phyloP scores from a whole-genome alignment of 2,329 filamentous ascomycete genomes.

The Pseudopithomyces chartarum region DNA sequence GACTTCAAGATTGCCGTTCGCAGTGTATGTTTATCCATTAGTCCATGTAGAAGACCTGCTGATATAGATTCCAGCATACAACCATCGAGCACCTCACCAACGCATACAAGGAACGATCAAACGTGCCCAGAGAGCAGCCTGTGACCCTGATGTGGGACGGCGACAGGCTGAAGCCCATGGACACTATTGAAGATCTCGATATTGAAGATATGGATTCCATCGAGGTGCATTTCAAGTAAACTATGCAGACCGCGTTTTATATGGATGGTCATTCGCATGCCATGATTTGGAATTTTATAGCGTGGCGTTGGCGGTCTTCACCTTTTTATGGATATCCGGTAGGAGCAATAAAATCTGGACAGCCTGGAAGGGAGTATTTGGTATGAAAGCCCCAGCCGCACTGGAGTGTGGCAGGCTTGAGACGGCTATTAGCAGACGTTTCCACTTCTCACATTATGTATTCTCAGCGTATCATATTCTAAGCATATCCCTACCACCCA shows the following conservation, averaged over 20 bases:
- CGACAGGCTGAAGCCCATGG: slow-evolving; percentile 40
- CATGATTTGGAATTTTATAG: background rate
- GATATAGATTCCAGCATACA: slow-evolving; percentile 28
- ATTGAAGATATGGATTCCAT: slow-evolving; percentile 45
- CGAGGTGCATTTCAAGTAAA: slow-evolving; percentile 43
- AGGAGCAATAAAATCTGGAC: background rate
- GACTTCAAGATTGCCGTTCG: slow-evolving; percentile 58
- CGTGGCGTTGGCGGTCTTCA: slow-evolving; percentile 14
- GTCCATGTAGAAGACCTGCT: background rate
- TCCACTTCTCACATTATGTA: no score
- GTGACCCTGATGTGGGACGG: slow-evolving; percentile 46
- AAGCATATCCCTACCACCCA: no score
- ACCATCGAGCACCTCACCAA: slow-evolving; percentile 35
- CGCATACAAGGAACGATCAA: slow-evolving; percentile 33
- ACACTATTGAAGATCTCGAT: slow-evolving; percentile 37
- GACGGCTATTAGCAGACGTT: background rate
- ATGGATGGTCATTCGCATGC: background rate
- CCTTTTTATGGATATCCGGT: slow-evolving; percentile 4
- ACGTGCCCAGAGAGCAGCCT: slow-evolving; percentile 30
- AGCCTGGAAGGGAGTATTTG: background rate
- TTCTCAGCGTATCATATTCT: no score
- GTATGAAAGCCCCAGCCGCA: background rate
- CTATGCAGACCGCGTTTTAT: background rate
- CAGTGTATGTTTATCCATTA: slow-evolving; percentile 44
- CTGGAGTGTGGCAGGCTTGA: background rate